These are phyloP conservation scores for Orobanche coerulescens DNA, from an alignment of 257 asterid species.

Conservation along the genomic window DNA sequence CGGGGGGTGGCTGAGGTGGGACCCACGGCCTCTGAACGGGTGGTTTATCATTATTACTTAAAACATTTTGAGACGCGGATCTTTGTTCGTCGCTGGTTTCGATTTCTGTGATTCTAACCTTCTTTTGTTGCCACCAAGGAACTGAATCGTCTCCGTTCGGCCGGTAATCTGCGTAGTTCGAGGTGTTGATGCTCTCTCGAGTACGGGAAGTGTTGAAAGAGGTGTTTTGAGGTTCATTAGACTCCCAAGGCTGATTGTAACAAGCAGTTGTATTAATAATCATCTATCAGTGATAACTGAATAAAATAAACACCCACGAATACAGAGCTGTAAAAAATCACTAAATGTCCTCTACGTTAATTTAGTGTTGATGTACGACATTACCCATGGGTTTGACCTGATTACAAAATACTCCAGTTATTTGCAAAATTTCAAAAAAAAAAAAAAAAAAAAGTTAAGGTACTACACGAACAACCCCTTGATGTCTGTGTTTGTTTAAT, in stretches of 20 bases:
- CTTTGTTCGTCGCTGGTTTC: conserved; percentile 42
- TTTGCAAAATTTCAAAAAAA: neutral
- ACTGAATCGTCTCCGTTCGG: conserved; percentile 38
- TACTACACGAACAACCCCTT: no score
- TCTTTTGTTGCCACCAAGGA: conserved; percentile 61
- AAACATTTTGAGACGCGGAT: conserved; percentile 28
- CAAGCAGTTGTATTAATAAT: conserved; percentile 19
- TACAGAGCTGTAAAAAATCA: neutral
- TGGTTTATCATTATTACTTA: conserved; percentile 31
- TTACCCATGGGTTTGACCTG: neutral
- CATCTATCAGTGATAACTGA: neutral
- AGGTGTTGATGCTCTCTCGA: conserved; percentile 35
- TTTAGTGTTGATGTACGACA: no score
- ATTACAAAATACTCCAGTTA: neutral
- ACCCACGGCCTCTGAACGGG: conserved; percentile 74
- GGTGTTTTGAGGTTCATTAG: conserved; percentile 42
- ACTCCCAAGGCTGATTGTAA: conserved; percentile 86
- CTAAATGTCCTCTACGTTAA: no score
- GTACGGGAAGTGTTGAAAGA: conserved; percentile 31
- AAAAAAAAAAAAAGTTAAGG: no score
- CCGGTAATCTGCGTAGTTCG: conserved; percentile 34
- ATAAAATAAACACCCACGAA: neutral
- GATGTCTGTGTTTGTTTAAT: no score
- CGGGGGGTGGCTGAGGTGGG: conserved; percentile 96
- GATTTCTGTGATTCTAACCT: conserved; percentile 53